Base-by-base conservation (phyloP, 495 filamentous ascomycete species). In the Chaetomium tenue region DNA sequence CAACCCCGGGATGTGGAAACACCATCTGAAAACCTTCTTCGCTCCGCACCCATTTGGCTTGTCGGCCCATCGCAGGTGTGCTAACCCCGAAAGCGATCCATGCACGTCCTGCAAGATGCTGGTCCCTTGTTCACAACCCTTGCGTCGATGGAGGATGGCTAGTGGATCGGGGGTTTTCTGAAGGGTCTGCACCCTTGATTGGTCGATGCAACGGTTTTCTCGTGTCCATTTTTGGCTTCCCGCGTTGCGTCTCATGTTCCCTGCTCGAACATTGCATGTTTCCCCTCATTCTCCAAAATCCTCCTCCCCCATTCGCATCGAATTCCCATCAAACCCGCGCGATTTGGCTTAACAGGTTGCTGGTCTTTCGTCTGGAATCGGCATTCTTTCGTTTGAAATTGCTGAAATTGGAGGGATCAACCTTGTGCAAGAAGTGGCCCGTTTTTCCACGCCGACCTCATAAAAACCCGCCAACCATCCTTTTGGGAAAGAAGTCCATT, bases 211-310 rank as follows among this genome's bases (percentile, higher is more conserved):
- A 48, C 70, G 63, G 75, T 79, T 79, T 67, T 81, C 79, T 81
- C 79, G 79, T 81, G 77, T 81, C 78, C 79, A 80, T 77, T 80
- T 79, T 81, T 81, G 79, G 79, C 61, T 56, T 53, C 60, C 68
- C 57, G 50, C 63, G 44, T 61, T 57, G 46, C 65, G 64, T 67
- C 63, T 63, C 63, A 65, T 1, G 28, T n/a, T n/a, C 52, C 52
- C 26, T 55, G 26, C 26, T 55, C 26, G 28, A 26, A 20, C 28
- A 9, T 15, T 55, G 26, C 52, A 52, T 55, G n/a, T 50, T 50
- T n/a, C 46, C 46, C 46, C n/a, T n/a, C 18, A 37, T 33, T 37
- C 26, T 18, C 52, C 18, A 55, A 58, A 55, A 12, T 25, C 28
- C 13, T 40, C 15, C n/a, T 20, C 26, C 30, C n/a, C 25, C 3